Conservation (phyloP, 2,329 filamentous ascomycete genomes). For the Arthroderma uncinatum region DNA sequence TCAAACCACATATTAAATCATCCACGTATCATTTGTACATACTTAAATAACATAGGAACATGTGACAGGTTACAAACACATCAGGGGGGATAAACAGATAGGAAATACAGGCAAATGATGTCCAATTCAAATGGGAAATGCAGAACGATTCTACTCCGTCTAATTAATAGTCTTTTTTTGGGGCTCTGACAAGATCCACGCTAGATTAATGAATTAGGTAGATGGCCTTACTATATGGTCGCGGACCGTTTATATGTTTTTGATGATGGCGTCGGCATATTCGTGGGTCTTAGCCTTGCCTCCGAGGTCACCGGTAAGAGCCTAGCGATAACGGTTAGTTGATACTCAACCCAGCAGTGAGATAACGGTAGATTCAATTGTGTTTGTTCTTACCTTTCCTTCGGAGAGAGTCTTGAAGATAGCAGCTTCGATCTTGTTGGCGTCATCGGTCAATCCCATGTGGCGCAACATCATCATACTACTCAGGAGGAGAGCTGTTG, state of each 20-base stretch:
- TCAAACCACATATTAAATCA: neutral
- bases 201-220: slow-evolving; percentile 4
- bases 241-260: slow-evolving; percentile 38
- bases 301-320: slow-evolving; percentile 87
- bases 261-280: slow-evolving; percentile 87
- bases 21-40: neutral
- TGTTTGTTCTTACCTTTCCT: slow-evolving; percentile 73
- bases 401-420: slow-evolving; percentile 92
- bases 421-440: slow-evolving; percentile 79
- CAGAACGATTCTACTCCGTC: slow-evolving; percentile 5
- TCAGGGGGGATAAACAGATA: neutral
- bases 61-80: neutral
- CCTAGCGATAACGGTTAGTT: slow-evolving; percentile 28
- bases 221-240: slow-evolving; percentile 8
- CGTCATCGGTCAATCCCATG: slow-evolving; percentile 82
- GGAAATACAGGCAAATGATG: neutral
- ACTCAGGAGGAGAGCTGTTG: slow-evolving; percentile 84
- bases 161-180: neutral
- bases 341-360: neutral
- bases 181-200: neutral
- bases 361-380: neutral
- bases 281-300: slow-evolving; percentile 93
- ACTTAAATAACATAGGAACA: slow-evolving; percentile 3
- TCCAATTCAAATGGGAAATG: slow-evolving; percentile 1
- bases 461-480: slow-evolving; percentile 99